phyloP scores from a whole-genome alignment of 176 grass and related monocot genomes.

The Canna indica region DNA sequence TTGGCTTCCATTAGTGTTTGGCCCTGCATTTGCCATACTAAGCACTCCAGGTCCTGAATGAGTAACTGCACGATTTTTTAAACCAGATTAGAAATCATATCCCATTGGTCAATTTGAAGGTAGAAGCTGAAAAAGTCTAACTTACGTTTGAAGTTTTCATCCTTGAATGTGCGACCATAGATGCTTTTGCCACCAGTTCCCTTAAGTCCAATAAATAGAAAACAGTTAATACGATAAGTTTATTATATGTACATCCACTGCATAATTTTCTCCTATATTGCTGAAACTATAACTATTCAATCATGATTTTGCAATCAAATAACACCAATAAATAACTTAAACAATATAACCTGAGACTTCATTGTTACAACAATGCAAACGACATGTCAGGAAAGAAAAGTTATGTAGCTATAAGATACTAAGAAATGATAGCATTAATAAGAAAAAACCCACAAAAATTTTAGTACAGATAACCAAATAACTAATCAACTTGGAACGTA shows the following conservation, averaged over 20 bases:
- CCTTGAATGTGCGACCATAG: conserved; percentile 87
- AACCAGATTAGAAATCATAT: background rate
- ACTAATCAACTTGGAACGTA: background rate
- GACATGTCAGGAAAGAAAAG: too few relatives aligned
- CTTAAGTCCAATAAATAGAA: conserved; percentile 31
- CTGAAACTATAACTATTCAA: background rate
- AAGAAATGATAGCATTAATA: too few relatives aligned
- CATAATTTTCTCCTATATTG: background rate
- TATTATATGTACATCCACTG: background rate
- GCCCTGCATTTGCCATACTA: conserved; percentile 96
- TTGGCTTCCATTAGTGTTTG: conserved; percentile 91
- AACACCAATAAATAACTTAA: background rate
- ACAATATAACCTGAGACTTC: background rate
- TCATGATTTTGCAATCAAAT: background rate
- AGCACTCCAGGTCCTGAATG: conserved; percentile 67
- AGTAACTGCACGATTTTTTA: conserved; percentile 42
- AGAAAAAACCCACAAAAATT: background rate
- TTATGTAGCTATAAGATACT: too few relatives aligned
- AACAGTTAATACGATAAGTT: conserved; percentile 1
- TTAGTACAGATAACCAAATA: too few relatives aligned
- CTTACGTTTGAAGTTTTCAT: conserved; percentile 92
- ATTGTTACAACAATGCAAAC: background rate
- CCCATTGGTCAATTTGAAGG: background rate
- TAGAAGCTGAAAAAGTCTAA: background rate
- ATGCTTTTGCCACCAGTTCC: conserved; percentile 94